Base-by-base conservation (phyloP, 805 yeast species). In the Suhomyces xylopsoci region DNA sequence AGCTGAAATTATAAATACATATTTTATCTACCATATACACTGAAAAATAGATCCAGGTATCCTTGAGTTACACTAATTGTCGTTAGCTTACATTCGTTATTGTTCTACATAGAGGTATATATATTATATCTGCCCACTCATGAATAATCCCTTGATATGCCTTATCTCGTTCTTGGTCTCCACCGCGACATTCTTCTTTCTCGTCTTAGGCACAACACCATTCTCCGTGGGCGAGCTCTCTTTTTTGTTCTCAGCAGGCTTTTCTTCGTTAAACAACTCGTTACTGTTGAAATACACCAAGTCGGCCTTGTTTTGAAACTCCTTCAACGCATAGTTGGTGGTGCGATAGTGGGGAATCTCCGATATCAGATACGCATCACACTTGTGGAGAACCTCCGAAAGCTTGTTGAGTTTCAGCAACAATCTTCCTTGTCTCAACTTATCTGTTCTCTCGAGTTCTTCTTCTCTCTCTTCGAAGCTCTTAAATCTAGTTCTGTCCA, bases 81-180 rank as follows among this genome's bases (percentile, higher is more conserved):
- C 22, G 22, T 20, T 20, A n/a, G 22, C 4, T 20, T 20, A 20
- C 22, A 20, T 20, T 20, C 22, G 22, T 20, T 20, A 20, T 20
- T 20, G 22, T 20, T 20, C 2, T 20, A 20, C 22, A 20, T 20
- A 20, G 4, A 20, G 22, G 4, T 20, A 4, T 20, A 26, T 5
- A 3, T 9, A 3, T 32, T n/a, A 69, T 3, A 58, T 70, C 49
- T 70, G 68, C 0, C 79, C 79, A 57, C 77, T 74, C 76, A 75
- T 74, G 52, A 58, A 74, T 58, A 71, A 55, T n/a, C 79, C 79
- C 61, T 75, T 75, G 41, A 75, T 70, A 47, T 70, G 62, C 49
- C 79, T 61, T n/a, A 75, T 69, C 48, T 69, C 74, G 50, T 65
- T 69, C 55, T 65, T 70, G 25, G 67, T 66, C 34, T 73, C 78